Base-by-base conservation (phyloP, 306 rosid genomes). In the Pueraria montana region DNA sequence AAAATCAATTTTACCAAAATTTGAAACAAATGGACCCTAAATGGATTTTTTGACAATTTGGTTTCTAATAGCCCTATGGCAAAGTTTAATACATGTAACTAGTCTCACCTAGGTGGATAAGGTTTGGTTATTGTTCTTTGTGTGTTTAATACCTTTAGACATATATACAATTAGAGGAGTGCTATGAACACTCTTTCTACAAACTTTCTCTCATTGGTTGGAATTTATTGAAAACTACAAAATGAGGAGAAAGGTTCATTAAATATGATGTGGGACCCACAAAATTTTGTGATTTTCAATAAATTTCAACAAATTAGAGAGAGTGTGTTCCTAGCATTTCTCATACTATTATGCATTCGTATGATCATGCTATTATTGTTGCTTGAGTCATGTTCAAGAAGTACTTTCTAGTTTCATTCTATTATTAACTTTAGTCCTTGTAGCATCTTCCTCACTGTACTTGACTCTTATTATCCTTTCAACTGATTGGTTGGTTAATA, bases 371-470 rank as follows among this genome's bases (percentile, higher is more conserved):
- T 38, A 50, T 17, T 16, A 16, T 6, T 50, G 58, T 50, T 50
- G 21, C 58, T 17, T 1, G 58, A 6, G 58, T 50, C 58, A 50
- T 50, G 58, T 50, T 4, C 21, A 17, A 50, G 10, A 16, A 50
- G 58, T 50, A 17, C 14, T 50, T 50, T 38, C 23, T 58, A 49
- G 23, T 72, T 82, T 82, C 74, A 11, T 74, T 82, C 74, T 50
- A 17, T 13, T 45, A 11, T 74, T 66, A 45, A 30, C 34, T 8
- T 11, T 58, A 14, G 20, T 55, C 30, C 49, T 82, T 56, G 52
- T 30, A 53, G n/a, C 72, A 76, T 53, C 11, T 74, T 53, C 42
- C 76, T 17, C 40, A 20, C 21, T 50, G 58, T 14, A 17, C 21
- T 50, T 17, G 58, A 50, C 21, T 50, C 58, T 50, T 17, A 1